Base-by-base conservation (phyloP, 2,329 filamentous ascomycete genomes). In the Aspergillus thermomutatus region DNA sequence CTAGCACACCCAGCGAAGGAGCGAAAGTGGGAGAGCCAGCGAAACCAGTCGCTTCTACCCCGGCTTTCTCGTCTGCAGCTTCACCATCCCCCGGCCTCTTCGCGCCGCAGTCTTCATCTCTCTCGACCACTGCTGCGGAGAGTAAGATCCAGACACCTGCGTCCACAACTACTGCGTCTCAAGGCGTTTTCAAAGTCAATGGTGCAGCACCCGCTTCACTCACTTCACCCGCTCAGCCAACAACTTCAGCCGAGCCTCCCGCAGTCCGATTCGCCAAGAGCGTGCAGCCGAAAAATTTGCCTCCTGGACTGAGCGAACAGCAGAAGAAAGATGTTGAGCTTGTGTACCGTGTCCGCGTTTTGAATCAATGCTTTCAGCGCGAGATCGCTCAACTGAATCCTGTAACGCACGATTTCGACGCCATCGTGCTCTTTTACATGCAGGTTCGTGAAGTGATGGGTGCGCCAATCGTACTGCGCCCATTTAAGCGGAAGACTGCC, bases 371-470 rank as follows among this genome's bases (percentile, higher is more conserved):
- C 21, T 73, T 77, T 58, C 66, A 74, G 53, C 64, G 65, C 7
- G 64, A 70, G 47, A 50, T 77, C 10, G 61, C 67, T 10, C 59
- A 61, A 3, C 57, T 70, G 25, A 65, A 77, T 55, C 70, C 74
- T 5, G 59, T 64, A 17, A 66, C 52, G 2, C 60, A 74, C 48
- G 66, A 70, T 47, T 72, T 77, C 50, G 74, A 76, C 53, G 58
- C 63, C 17, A 37, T 74, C 34, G 63, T 78, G 27, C 60, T 71
- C 4, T 71, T 71, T 52, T 78, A 77, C 57, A 61, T 74, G 51
- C 69, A 68, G 47, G 65, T 72, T 52, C 74, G 76, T 47, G 69
- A 72, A 19, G 67, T 68, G 1, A 68, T 78, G 49, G 74, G 73
- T 28, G 64, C 64, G 17, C 73, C 74, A 4, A 54, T 75, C 50